Base-by-base conservation (phyloP, 768 basidiomycete genomes). In the Pleurotus cornucopiae region DNA sequence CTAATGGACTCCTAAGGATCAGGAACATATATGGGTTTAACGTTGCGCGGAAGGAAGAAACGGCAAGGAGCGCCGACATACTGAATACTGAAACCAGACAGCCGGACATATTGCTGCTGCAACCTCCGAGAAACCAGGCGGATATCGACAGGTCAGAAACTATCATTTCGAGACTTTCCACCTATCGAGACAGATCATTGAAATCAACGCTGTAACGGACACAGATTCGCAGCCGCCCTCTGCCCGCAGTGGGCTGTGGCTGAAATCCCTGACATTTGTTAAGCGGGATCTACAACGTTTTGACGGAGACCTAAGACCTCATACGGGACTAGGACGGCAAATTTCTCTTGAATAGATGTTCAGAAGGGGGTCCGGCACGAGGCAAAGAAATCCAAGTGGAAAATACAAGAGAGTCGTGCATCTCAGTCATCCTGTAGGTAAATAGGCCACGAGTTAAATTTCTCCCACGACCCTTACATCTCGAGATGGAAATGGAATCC, bases 1-100 rank as follows among this genome's bases (percentile, higher is more conserved):
- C 38, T 21, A 40, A 16, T 44, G 20, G 39, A 12, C 13, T 20
- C 38, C 51, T 52, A 52, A 14, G 51, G 39, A 39, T 11, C 20
- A 53, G 21, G 51, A 53, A 53, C 39, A 53, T 39, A 53, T 53
- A 53, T 53, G 51, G 51, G 39, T 41, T 41, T 53, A 53, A 41
- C 26, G 3, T 30, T 37, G 51, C 5, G 41, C 14, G 51, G 37
- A n/a, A 41, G 51, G n/a, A 34, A 23, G 51, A 53, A 53, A 39
- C 37, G 51, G 23, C 13, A 25, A 40, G 37, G 20, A 18, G 51
- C 37, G 39, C 37, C 40, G 51, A 52, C 51, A 52, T 52, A 38
- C 37, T 41, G 40, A 14, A 40, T 44, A 14, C 16, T 52, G 51
- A 52, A 52, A 52, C 51, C 37, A 21, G 46, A 14, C 26, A 34